Evolutionary conservation across 2,329 filamentous ascomycete genomes (phyloP).

Genomic region (Fusarium anthophilum): DNA sequence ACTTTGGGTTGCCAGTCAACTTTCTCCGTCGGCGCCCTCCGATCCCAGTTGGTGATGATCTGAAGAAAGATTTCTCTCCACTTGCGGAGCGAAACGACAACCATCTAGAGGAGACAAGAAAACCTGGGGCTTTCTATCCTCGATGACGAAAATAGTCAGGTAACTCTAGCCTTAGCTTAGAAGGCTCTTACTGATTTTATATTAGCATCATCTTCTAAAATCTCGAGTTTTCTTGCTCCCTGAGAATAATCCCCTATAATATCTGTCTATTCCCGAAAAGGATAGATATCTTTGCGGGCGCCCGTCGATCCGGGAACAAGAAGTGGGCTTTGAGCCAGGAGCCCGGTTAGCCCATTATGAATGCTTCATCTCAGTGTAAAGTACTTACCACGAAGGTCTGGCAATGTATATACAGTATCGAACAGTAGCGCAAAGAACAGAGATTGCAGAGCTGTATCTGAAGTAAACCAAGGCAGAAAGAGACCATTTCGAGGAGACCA

Average conservation of each 20-base stretch:
- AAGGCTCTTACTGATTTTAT: neutral
- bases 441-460: slow-evolving; percentile 10
- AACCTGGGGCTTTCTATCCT: neutral
- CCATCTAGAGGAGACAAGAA: neutral
- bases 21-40: slow-evolving; percentile 27
- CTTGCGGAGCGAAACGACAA: slow-evolving; percentile 5
- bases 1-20: neutral
- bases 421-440: slow-evolving; percentile 6
- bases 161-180: neutral
- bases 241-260: neutral
- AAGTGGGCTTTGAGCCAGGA: slow-evolving; percentile 23
- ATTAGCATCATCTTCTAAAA: neutral
- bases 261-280: neutral
- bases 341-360: slow-evolving; percentile 1
- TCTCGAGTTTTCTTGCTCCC: neutral
- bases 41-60: neutral
- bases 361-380: slow-evolving; percentile 3
- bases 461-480: neutral
- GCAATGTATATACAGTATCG: neutral
- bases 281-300: slow-evolving; percentile 1
- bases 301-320: slow-evolving; percentile 25
- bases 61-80: neutral
- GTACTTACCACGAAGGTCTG: neutral
- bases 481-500: neutral
- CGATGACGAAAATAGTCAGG: neutral